A percentile compares a stretch with the other conserved stretches of the same genome.
Conservation (phyloP, 805 yeast species). For the Saccharomycopsis selenospora region DNA sequence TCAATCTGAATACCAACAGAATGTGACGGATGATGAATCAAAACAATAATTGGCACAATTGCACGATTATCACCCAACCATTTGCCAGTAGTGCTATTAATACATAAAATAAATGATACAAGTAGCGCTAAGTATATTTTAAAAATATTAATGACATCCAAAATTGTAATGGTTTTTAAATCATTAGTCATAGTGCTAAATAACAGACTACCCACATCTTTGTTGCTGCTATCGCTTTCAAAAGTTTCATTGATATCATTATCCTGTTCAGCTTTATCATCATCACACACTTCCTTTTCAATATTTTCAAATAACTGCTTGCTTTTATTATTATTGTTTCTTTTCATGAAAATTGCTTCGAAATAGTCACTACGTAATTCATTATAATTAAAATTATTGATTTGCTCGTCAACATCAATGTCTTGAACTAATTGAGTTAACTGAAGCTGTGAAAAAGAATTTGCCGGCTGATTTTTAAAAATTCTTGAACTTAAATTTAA, state of each 20-base stretch:
- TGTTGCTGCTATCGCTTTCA: neutral
- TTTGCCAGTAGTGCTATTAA: conserved; percentile 30
- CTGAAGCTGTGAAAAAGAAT: conserved; percentile 1
- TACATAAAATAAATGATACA: conserved; percentile 33
- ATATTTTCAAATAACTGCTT: too few species aligned
- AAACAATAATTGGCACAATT: conserved; percentile 36
- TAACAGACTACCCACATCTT: neutral
- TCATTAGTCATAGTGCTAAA: conserved; percentile 6
- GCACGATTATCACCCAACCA: conserved; percentile 39
- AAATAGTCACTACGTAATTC: conserved; percentile 44
- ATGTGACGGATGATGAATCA: conserved; percentile 43
- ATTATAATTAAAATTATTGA: conserved; percentile 22
- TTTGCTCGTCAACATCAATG: neutral
- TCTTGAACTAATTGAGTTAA: neutral
- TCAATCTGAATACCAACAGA: conserved; percentile 41
- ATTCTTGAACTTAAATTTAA: neutral
- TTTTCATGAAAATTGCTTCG: conserved; percentile 37
- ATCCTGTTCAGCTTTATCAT: neutral
- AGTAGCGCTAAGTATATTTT: conserved; percentile 36
- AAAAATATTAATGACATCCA: conserved; percentile 20
- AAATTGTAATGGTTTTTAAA: conserved; percentile 3
- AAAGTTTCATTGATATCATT: neutral
- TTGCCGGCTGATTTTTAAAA: conserved; percentile 3
- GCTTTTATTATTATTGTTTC: conserved; percentile 8
- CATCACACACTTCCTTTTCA: neutral